These are phyloP conservation scores for Tylopilus vinaceipallidus DNA, from an alignment of 768 basidiomycete genomes.

Conservation along the genomic window DNA sequence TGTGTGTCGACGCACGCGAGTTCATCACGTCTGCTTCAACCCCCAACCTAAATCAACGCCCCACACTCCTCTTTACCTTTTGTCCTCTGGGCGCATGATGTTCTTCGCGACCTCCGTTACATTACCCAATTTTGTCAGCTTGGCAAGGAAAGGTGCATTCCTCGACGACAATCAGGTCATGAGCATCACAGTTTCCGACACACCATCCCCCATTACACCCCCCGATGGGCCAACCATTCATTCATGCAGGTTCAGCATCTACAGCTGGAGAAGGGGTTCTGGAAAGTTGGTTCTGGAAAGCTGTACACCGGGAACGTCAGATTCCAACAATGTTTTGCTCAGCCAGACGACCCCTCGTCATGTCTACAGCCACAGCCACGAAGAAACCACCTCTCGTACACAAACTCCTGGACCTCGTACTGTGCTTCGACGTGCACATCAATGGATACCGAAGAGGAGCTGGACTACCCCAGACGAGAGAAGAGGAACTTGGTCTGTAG, in stretches of 20 bases:
- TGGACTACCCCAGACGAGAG: constrained; percentile 39
- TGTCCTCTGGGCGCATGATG: constrained; percentile 79
- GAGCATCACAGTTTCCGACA: constrained; percentile 43
- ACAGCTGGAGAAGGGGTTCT: constrained; percentile 95
- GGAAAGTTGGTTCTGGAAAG: constrained; percentile 92
- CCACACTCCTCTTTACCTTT: constrained; percentile 80
- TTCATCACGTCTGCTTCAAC: constrained; percentile 86
- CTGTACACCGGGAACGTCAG: constrained; percentile 92
- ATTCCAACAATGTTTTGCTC: constrained; percentile 89
- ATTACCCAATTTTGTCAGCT: constrained; percentile 65
- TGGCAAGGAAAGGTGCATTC: constrained; percentile 56
- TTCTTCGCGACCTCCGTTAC: constrained; percentile 70
- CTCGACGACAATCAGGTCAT: constrained; percentile 62
- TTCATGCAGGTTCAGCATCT: constrained; percentile 59
- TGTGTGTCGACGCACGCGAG: constrained; percentile 70
- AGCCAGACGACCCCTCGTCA: constrained; percentile 83
- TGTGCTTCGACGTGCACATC: constrained; percentile 38
- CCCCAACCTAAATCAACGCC: constrained; percentile 77
- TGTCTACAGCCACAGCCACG: constrained; percentile 48
- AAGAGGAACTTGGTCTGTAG: constrained; percentile 40
- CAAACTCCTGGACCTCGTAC: constrained; percentile 55
- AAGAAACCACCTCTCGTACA: constrained; percentile 39
- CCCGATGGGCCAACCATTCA: constrained; percentile 29
- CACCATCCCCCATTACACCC: constrained; percentile 18
- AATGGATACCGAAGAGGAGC: constrained; percentile 47